phyloP scores from a whole-genome alignment of 73 alveolate species.

The Durusdinium trenchii region DNA sequence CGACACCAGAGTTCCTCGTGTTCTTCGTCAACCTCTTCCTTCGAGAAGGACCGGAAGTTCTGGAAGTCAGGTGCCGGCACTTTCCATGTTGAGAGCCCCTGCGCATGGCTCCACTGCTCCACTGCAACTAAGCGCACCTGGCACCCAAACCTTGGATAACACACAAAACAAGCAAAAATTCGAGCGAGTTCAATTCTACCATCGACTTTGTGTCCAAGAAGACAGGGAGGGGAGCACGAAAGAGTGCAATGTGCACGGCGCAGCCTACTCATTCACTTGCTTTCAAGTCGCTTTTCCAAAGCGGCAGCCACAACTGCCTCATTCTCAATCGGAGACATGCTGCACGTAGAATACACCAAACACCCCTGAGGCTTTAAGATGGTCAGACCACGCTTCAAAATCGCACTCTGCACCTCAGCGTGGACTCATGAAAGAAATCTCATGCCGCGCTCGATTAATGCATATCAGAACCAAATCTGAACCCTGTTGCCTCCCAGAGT shows the following conservation, averaged over 20 bases:
- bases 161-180: neutral
- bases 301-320: slow-evolving; percentile 97
- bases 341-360: slow-evolving; percentile 99
- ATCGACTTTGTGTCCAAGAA: too few relatives aligned
- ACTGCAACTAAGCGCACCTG: slow-evolving; percentile 50
- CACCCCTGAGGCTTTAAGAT: slow-evolving; percentile 98
- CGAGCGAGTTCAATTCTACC: too few relatives aligned
- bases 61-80: slow-evolving; percentile 69
- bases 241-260: too few relatives aligned
- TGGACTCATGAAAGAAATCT: neutral
- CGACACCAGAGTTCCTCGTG: slow-evolving; percentile 67
- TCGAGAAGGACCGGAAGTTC: neutral
- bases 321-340: slow-evolving; percentile 99
- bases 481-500: too few relatives aligned
- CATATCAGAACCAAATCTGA: too few relatives aligned
- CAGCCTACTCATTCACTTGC: too few relatives aligned
- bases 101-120: slow-evolving; percentile 59
- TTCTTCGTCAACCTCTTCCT: neutral
- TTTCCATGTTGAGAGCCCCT: slow-evolving; percentile 44
- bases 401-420: slow-evolving; percentile 75
- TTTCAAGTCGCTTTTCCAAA: slow-evolving; percentile 42
- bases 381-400: slow-evolving; percentile 85
- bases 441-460: neutral
- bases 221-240: too few relatives aligned
- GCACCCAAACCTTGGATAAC: slow-evolving; percentile 45